phyloP scores from a whole-genome alignment of 495 filamentous ascomycete genomes.

The Astrothelium subdiscretum region DNA sequence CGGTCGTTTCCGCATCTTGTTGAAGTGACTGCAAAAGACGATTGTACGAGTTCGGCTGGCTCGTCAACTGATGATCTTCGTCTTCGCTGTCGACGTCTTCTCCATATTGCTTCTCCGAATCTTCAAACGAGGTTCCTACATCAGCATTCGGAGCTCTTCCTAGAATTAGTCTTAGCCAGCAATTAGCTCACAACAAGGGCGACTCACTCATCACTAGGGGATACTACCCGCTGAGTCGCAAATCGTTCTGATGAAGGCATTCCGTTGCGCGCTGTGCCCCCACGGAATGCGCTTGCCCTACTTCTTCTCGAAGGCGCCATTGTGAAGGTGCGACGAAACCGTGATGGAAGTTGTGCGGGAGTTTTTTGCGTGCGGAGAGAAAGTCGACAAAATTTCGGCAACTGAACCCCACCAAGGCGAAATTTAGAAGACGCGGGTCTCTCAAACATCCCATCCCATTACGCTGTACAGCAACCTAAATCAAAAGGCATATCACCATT shows the following conservation, averaged over 20 bases:
- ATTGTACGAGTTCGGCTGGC: constrained; percentile 27
- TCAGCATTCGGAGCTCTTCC: neutral
- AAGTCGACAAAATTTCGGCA: neutral
- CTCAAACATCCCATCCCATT: neutral
- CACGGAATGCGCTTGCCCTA: neutral
- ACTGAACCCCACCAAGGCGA: neutral
- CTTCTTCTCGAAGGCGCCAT: neutral
- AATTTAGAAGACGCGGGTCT: neutral
- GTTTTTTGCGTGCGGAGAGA: neutral
- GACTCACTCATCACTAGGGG: constrained; percentile 11
- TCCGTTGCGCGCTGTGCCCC: neutral
- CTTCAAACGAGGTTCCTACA: constrained; percentile 1
- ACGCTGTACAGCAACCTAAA: no score
- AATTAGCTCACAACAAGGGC: neutral
- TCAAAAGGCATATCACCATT: no score
- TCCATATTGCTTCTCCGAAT: constrained; percentile 10
- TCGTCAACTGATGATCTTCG: constrained; percentile 17
- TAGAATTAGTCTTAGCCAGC: neutral
- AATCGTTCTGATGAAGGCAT: neutral
- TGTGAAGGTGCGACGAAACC: neutral
- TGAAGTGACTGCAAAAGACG: constrained; percentile 30
- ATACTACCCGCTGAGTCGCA: neutral
- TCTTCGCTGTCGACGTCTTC: constrained; percentile 16
- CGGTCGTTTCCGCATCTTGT: constrained; percentile 44
- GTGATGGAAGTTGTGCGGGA: neutral